Evolutionary conservation across 148 eudicot species (phyloP), one percentile per base, ranked within the genome.

Genomic region (Gaultheria prostrata): DNA sequence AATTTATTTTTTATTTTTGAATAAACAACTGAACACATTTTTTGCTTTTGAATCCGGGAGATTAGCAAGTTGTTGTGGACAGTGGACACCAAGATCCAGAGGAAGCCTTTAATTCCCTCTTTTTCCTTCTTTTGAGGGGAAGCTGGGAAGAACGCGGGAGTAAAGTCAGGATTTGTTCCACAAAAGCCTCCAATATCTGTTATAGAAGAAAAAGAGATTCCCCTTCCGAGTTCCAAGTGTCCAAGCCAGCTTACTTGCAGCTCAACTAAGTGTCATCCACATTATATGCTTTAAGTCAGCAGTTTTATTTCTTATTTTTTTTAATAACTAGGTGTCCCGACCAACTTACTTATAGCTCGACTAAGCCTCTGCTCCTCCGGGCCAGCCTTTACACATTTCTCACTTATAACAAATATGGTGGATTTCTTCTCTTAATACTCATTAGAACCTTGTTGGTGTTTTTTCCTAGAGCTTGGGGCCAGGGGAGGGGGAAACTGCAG

Each of bases 101-200:
- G 35, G 72, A 67, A 67, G 35, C 72, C 35, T 67, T 63, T 24
- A 63, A 24, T 48, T 48, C 70, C 13, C 70, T 63, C 70, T 63
- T 67, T 50, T 67, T 67, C 72, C 72, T 67, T 67, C 72, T 67
- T 67, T 67, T 67, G 72, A 67, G 72, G 72, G 72, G 39, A 67
- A 63, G 32, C 69, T 63, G 2, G 32, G 69, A 24, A 30, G 72
- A 30, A 18, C 5, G 72, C 72, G 32, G 32, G 72, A 67, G 8
- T 35, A 67, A 67, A 67, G 33, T 13, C 33, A 67, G 72, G 39
- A 67, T 67, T 67, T 67, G 72, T 67, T 67, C 72, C 39, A 13
- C 72, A 67, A 67, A 67, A 28, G 72, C 72, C 32, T 67, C 72
- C 72, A 67, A 28, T n/a, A 26, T 67, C 35, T 26, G 35, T 26